Percentiles rank a stretch among this genome's conserved stretches.
phyloP scores from a whole-genome alignment of 2,329 filamentous ascomycete genomes.

The Aspergillus aculeatus region DNA sequence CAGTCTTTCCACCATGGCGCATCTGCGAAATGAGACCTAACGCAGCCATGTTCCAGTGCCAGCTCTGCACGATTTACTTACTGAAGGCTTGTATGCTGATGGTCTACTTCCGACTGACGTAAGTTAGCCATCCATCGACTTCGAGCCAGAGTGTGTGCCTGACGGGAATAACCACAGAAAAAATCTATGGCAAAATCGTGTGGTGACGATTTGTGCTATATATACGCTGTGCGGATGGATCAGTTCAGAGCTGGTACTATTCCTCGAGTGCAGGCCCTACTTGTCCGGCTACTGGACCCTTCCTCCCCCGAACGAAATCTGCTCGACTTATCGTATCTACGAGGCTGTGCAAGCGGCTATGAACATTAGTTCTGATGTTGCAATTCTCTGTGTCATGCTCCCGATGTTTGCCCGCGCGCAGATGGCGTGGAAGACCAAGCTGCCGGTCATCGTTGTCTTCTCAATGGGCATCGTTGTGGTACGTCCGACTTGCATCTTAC shows the following conservation, averaged over 20 bases:
- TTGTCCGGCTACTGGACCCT: slow-evolving; percentile 2
- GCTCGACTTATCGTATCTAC: slow-evolving; percentile 1
- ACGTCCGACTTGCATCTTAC: not conserved
- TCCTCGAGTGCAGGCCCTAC: slow-evolving; percentile 1
- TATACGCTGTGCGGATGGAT: slow-evolving; percentile 1
- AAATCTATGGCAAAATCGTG: slow-evolving; percentile 4
- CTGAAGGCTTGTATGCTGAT: slow-evolving; percentile 7
- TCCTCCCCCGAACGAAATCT: not conserved
- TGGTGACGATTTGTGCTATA: not conserved
- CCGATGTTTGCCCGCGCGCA: slow-evolving; percentile 2
- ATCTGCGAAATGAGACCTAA: not conserved
- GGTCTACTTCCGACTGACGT: slow-evolving; percentile 6
- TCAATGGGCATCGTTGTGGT: slow-evolving; percentile 6
- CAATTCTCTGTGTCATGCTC: not conserved
- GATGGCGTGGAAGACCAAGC: slow-evolving; percentile 5
- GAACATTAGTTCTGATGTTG: slow-evolving; percentile 2
- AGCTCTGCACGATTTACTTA: slow-evolving; percentile 6
- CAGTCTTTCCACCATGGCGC: not conserved
- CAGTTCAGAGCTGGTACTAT: slow-evolving; percentile 2
- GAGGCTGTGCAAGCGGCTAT: not conserved
- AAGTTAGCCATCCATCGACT: not conserved
- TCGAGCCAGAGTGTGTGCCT: not conserved
- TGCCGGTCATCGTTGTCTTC: slow-evolving; percentile 4
- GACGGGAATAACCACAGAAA: not conserved
- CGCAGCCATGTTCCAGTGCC: not conserved